phyloP scores from a whole-genome alignment of 164 flowering plant genomes.

The Vitis riparia region DNA sequence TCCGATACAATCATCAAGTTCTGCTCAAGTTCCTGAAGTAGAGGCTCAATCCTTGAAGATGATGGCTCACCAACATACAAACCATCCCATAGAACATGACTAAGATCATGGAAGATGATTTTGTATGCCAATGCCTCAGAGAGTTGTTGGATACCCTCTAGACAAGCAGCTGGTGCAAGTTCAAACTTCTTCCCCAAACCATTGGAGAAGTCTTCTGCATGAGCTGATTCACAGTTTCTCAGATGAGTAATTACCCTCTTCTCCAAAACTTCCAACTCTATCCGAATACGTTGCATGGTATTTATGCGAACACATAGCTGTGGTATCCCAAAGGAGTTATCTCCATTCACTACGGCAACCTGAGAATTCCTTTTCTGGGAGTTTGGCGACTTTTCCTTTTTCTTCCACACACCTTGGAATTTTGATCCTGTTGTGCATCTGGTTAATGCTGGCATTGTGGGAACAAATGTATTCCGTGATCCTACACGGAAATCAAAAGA shows the following conservation, averaged over 20 bases:
- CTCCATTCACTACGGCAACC: slow-evolving; percentile 62
- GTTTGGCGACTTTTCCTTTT: slow-evolving; percentile 66
- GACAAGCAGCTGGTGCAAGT: slow-evolving; percentile 61
- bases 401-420: slow-evolving; percentile 71
- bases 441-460: slow-evolving; percentile 91
- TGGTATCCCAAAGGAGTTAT: slow-evolving; percentile 51
- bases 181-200: slow-evolving; percentile 63
- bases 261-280: slow-evolving; percentile 64
- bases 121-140: slow-evolving; percentile 79
- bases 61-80: slow-evolving; percentile 73
- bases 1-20: slow-evolving; percentile 54
- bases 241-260: slow-evolving; percentile 53
- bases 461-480: slow-evolving; percentile 66
- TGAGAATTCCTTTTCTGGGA: slow-evolving; percentile 63
- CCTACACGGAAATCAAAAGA: slow-evolving; percentile 45
- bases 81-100: slow-evolving; percentile 79
- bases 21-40: slow-evolving; percentile 70
- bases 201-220: slow-evolving; percentile 51
- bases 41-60: slow-evolving; percentile 70
- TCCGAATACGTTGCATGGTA: slow-evolving; percentile 62
- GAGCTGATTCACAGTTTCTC: slow-evolving; percentile 63
- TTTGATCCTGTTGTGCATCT: slow-evolving; percentile 79
- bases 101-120: slow-evolving; percentile 69
- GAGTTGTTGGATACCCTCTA: slow-evolving; percentile 80
- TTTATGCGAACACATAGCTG: slow-evolving; percentile 87